A percentile compares a stretch with the other conserved stretches of the same genome.
Conservation (phyloP, 148 eudicot genomes). For the Rhododendron vialii region DNA sequence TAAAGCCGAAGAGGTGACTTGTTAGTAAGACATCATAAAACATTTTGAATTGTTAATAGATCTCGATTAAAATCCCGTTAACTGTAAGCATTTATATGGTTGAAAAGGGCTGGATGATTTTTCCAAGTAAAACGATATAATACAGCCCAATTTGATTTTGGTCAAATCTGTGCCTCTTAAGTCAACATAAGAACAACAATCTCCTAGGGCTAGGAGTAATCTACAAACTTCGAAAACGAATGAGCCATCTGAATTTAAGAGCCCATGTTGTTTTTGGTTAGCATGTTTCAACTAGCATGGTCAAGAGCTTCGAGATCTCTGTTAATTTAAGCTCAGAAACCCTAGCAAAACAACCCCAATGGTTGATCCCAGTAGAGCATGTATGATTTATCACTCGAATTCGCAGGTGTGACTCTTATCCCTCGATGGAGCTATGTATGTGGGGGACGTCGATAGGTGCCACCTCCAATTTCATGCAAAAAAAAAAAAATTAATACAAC, state of each 20-base stretch:
- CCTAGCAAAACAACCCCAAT: background rate
- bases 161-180: background rate
- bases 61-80: background rate
- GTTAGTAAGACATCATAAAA: background rate
- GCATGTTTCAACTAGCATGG: background rate
- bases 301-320: slow-evolving; percentile 2
- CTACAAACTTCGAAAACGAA: background rate
- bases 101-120: background rate
- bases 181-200: background rate
- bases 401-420: background rate
- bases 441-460: background rate
- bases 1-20: background rate
- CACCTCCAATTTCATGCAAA: background rate
- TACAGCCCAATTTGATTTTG: background rate
- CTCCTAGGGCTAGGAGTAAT: background rate
- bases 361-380: background rate
- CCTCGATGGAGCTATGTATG: background rate
- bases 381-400: background rate
- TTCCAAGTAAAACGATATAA: background rate
- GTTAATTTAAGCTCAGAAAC: background rate
- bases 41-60: background rate
- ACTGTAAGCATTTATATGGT: background rate
- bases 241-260: background rate
- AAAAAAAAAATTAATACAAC: background rate
- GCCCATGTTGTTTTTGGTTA: background rate